Evolutionary conservation across 495 filamentous ascomycete species (phyloP).

Genomic region (Patellaria atrata): DNA sequence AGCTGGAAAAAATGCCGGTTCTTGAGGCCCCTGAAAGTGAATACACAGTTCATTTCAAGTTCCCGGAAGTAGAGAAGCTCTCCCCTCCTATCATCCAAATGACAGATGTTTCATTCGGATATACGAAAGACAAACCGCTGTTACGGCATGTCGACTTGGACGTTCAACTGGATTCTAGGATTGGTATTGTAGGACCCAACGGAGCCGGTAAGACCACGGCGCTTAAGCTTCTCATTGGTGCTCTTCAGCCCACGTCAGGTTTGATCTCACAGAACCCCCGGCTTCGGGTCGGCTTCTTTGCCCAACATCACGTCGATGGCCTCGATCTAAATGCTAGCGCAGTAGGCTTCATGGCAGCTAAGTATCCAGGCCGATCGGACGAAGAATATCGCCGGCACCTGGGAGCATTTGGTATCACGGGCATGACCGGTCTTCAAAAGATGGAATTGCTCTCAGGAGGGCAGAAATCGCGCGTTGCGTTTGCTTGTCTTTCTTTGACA

Average conservation of each 20-base stretch:
- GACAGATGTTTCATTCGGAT: conserved; percentile 83
- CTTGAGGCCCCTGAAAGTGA: conserved; percentile 83
- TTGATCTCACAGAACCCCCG: conserved; percentile 77
- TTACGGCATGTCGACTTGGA: conserved; percentile 81
- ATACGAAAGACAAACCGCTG: conserved; percentile 63
- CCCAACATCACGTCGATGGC: conserved; percentile 96
- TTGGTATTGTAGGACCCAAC: conserved; percentile 97
- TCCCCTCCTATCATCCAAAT: conserved; percentile 98
- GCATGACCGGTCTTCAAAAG: conserved; percentile 90
- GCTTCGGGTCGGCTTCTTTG: conserved; percentile 88
- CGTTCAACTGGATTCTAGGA: conserved; percentile 94
- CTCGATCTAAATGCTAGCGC: conserved; percentile 77
- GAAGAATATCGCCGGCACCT: conserved; percentile 95
- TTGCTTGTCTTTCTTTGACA: conserved; percentile 79
- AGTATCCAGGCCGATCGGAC: conserved; percentile 77
- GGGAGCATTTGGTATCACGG: conserved; percentile 95
- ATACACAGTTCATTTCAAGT: conserved; percentile 94
- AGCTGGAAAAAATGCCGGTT: conserved; percentile 90
- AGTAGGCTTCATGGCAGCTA: conserved; percentile 90
- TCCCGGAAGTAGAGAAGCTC: conserved; percentile 95
- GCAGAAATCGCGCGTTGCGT: conserved; percentile 96
- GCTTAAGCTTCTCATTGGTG: conserved; percentile 83
- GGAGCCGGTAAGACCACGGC: conserved; percentile 97
- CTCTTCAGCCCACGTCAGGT: conserved; percentile 61
- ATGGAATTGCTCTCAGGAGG: conserved; percentile 92